These are phyloP conservation scores for Isoetes taiwanensis DNA, from an alignment of 75 land plant genomes.

Conservation along the genomic window DNA sequence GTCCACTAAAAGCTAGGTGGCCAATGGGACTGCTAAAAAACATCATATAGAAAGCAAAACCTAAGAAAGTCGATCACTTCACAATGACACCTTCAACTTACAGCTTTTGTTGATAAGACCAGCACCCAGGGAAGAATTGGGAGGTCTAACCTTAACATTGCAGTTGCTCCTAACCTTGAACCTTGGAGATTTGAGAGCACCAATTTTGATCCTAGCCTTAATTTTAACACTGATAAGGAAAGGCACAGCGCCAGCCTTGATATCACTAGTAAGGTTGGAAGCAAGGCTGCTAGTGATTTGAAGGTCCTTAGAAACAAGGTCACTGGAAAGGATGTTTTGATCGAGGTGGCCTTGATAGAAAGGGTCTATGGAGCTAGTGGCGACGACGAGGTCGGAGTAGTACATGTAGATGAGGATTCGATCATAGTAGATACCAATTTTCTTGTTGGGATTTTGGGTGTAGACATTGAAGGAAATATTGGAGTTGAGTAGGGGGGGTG, in stretches of 20 bases:
- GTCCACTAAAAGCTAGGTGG: no score
- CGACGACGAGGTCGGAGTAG: not conserved
- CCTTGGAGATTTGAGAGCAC: not conserved
- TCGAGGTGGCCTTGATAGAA: slow-evolving; percentile 3
- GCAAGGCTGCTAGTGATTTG: not conserved
- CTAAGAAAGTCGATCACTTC: no score
- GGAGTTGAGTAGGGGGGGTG: not conserved
- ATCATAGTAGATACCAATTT: slow-evolving; percentile 6
- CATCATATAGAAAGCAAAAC: no score
- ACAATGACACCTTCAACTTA: not conserved
- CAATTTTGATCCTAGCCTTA: slow-evolving; percentile 2
- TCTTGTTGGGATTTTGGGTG: slow-evolving; percentile 4
- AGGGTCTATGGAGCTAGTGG: not conserved
- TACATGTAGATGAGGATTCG: not conserved
- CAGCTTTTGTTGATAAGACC: not conserved
- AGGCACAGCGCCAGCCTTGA: not conserved
- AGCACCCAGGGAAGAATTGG: not conserved
- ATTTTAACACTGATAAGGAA: not conserved
- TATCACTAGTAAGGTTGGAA: not conserved
- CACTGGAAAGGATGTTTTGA: not conserved
- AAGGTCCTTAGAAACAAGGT: not conserved
- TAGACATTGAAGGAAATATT: not conserved
- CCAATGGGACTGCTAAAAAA: no score
- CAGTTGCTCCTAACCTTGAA: slow-evolving; percentile 4
- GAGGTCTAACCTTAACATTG: not conserved